Percentiles rank a stretch among this genome's conserved stretches.
Conservation (phyloP, 2,329 filamentous ascomycete genomes). For the Cadophora gregata region DNA sequence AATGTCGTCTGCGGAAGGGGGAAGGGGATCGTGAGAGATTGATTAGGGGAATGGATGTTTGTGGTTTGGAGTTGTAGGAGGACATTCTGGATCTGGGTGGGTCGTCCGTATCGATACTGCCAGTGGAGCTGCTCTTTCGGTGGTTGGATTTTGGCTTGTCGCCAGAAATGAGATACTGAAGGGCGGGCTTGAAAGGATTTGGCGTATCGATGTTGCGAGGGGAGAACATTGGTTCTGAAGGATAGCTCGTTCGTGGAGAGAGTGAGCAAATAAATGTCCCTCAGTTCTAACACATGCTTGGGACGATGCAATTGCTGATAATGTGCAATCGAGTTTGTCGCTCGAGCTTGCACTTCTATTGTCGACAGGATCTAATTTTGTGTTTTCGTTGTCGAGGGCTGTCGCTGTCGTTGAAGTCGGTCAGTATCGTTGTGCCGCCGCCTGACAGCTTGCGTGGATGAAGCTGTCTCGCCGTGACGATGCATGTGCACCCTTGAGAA, state of each 20-base stretch:
- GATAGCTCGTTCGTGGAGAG: background rate
- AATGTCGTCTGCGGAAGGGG: conserved; percentile 51
- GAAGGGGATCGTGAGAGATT: conserved; percentile 52
- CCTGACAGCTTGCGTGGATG: conserved; percentile 15
- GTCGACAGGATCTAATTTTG: background rate
- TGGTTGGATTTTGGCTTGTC: conserved; percentile 32
- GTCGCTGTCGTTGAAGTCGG: background rate
- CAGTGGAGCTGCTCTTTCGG: conserved; percentile 36
- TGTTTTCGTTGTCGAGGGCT: background rate
- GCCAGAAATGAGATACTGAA: conserved; percentile 46
- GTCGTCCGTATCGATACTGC: conserved; percentile 40
- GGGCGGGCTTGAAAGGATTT: conserved; percentile 47
- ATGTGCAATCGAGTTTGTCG: too few species aligned
- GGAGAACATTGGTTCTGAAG: conserved; percentile 39
- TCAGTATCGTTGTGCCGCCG: conserved; percentile 1
- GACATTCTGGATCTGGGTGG: conserved; percentile 36
- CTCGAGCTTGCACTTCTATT: background rate
- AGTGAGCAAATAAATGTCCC: background rate
- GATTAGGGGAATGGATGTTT: conserved; percentile 50
- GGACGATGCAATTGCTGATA: background rate
- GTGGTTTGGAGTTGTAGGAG: conserved; percentile 34
- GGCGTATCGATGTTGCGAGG: conserved; percentile 40
- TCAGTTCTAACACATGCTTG: background rate
- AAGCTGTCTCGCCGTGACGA: background rate
- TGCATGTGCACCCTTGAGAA: background rate